Base-by-base conservation (phyloP, 2,329 filamentous ascomycete genomes). In the Curvularia hawaiiensis region DNA sequence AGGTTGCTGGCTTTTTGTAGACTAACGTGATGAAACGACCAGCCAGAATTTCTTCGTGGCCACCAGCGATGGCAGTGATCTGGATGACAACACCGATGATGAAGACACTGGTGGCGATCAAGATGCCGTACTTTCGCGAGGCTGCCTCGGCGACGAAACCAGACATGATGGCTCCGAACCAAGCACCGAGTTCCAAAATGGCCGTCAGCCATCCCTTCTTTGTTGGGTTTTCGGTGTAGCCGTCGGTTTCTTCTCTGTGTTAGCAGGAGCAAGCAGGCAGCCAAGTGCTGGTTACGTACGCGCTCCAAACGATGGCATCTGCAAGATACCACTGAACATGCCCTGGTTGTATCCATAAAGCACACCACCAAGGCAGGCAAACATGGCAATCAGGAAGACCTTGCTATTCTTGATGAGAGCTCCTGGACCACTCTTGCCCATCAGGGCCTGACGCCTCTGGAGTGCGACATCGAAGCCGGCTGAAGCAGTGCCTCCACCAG, bases 161-260 rank as follows among this genome's bases (percentile, higher is more conserved):
- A 2, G 85, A 89, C 40, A 89, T 80, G 3, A 93, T 75, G 0
- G 88, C 85, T 38, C 90, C 90, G n/a, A 91, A 70, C 89, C 89
- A 92, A 43, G 89, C 90, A 51, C 90, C 90, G 2, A 92, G 83
- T 70, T 92, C 89, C 26, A 92, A 84, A 62, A 91, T 91, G 2
- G 89, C 81, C 0, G 79, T 79, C 20, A 82, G 71, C 80, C 79
- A 81, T 31, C 80, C 80, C 56, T 80, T 77, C 56, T 79, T 77
- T 3, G 77, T 79, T 12, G 71, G 52, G 31, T 78, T 68, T 46
- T 72, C 58, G 18, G 71, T 73, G 64, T 75, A 76, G 35, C 68
- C 59, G 50, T 78, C 76, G 75, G 82, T 82, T 40, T 82, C 77
- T 78, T 9, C 3, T 33, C 3, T 1, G 12, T 50, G 4, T 58